Percentiles rank a stretch among this genome's conserved stretches.
phyloP scores from a whole-genome alignment of 768 basidiomycete species.

The Termitomyces sp. region DNA sequence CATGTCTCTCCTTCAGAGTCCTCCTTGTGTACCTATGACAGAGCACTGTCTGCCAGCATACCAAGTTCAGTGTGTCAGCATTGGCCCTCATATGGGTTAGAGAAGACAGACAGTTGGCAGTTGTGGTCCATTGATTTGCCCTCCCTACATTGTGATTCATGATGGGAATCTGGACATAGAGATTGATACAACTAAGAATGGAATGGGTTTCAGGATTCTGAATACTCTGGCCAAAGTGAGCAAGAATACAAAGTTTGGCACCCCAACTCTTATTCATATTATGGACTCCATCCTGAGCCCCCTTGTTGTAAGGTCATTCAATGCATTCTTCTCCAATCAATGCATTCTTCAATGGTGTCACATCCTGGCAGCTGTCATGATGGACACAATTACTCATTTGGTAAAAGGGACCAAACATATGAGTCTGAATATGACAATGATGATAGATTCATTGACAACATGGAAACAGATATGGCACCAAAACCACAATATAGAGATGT shows the following conservation, averaged over 20 bases:
- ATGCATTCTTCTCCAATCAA: too few relatives aligned
- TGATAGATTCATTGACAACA: conserved; percentile 16
- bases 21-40: conserved; percentile 11
- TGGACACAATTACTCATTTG: conserved; percentile 12
- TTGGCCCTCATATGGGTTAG: conserved; percentile 9
- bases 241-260: conserved; percentile 9
- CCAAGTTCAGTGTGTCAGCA: conserved; percentile 10
- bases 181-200: conserved; percentile 8
- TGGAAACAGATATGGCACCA: conserved; percentile 7
- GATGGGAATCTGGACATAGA: conserved; percentile 7
- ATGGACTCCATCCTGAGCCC: conserved; percentile 10
- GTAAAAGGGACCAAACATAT: conserved; percentile 13
- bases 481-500: conserved; percentile 1
- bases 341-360: conserved; percentile 14
- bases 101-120: conserved; percentile 12
- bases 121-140: conserved; percentile 9
- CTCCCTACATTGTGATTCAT: conserved; percentile 4
- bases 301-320: conserved; percentile 6
- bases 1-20: conserved; percentile 6
- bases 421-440: conserved; percentile 14
- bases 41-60: conserved; percentile 13
- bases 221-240: conserved; percentile 6
- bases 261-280: conserved; percentile 1
- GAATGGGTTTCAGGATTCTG: conserved; percentile 7
- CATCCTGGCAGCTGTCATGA: conserved; percentile 15